phyloP scores from a whole-genome alignment of 2,329 filamentous ascomycete genomes.

The Hymenoscyphus linearis region DNA sequence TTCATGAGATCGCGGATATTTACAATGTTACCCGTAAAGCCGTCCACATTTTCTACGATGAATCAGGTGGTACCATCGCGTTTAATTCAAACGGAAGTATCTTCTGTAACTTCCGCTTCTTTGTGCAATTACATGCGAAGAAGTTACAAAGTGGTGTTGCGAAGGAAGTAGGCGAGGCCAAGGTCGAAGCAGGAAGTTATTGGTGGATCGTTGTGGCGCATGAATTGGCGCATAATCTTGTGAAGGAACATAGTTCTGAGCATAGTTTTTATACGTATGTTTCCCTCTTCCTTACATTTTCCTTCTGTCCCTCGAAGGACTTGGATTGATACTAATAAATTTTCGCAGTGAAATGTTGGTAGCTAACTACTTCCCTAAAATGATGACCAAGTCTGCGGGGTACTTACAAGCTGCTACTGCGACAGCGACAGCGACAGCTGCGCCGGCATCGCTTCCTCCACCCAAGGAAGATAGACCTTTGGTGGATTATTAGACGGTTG shows the following conservation, averaged over 20 bases:
- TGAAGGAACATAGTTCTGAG: constrained; percentile 67
- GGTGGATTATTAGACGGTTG: neutral
- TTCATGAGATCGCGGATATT: constrained; percentile 64
- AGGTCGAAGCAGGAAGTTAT: constrained; percentile 68
- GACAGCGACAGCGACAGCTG: neutral
- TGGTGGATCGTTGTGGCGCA: constrained; percentile 97
- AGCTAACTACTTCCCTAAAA: constrained; percentile 68
- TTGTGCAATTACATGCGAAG: constrained; percentile 67
- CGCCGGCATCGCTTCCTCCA: neutral
- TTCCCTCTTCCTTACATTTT: neutral
- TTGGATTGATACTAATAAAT: neutral
- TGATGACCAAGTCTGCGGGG: constrained; percentile 41
- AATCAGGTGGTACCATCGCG: constrained; percentile 73
- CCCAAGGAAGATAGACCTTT: neutral
- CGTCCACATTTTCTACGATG: constrained; percentile 85
- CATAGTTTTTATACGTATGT: constrained; percentile 77
- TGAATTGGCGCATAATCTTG: constrained; percentile 91
- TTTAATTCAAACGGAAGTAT: constrained; percentile 86
- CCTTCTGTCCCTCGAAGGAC: neutral
- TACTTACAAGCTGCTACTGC: constrained; percentile 15
- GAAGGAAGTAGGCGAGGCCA: constrained; percentile 37
- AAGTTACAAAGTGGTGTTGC: constrained; percentile 36
- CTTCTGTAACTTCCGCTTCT: constrained; percentile 92
- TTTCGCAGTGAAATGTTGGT: constrained; percentile 65
- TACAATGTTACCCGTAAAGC: constrained; percentile 66